These are phyloP conservation scores for Ganoderma resinaceum DNA, from an alignment of 1,284 basidiomycete species.

Conservation along the genomic window DNA sequence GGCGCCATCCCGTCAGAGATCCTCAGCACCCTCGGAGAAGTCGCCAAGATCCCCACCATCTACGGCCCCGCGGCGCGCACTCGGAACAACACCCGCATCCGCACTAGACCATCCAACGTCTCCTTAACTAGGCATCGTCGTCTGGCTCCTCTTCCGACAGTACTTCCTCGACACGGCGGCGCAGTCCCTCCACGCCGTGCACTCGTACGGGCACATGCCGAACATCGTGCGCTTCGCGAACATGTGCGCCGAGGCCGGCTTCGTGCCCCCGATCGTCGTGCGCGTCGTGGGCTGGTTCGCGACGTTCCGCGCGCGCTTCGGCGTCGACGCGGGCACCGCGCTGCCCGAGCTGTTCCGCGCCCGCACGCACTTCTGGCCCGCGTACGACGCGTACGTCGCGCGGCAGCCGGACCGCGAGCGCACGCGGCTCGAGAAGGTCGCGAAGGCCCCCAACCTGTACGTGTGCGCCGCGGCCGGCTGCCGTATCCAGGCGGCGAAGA, in stretches of 20 bases:
- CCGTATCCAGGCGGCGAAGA: background rate
- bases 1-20: background rate
- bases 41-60: background rate
- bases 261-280: slow-evolving; percentile 7
- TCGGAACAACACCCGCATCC: background rate
- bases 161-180: background rate
- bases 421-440: background rate
- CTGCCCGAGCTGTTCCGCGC: background rate
- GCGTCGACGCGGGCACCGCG: background rate
- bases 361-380: background rate
- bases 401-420: background rate
- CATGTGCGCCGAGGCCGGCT: background rate
- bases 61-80: background rate
- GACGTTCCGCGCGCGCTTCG: background rate
- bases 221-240: background rate
- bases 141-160: background rate
- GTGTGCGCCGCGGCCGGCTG: slow-evolving; percentile 9
- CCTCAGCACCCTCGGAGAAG: background rate
- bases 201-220: background rate
- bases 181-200: background rate
- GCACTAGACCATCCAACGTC: background rate
- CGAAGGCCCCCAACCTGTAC: slow-evolving; percentile 5
- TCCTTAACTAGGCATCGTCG: background rate
- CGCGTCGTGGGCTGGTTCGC: slow-evolving; percentile 8
- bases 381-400: background rate